Percentiles rank a stretch among this genome's conserved stretches.
phyloP scores from a whole-genome alignment of 139 green algal species.

The Picochlorum sp. region DNA sequence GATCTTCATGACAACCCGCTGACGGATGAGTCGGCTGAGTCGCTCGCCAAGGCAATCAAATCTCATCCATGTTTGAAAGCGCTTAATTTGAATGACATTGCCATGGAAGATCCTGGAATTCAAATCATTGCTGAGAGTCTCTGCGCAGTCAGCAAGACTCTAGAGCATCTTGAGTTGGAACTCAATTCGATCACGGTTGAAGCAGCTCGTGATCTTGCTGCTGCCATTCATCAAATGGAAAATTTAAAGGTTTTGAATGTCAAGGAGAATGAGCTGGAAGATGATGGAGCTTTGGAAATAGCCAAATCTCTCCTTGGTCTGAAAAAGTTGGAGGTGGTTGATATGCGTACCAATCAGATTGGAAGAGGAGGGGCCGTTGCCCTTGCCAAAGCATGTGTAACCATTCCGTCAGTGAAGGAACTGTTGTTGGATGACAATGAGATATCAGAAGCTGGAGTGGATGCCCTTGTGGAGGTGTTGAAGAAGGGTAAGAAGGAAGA shows the following conservation, averaged over 20 bases:
- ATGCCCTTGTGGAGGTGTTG: slow-evolving; percentile 35
- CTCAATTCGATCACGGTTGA: slow-evolving; percentile 71
- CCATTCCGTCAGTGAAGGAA: slow-evolving; percentile 23
- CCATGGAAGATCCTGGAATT: slow-evolving; percentile 61
- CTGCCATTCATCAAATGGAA: slow-evolving; percentile 37
- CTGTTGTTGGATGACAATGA: slow-evolving; percentile 75
- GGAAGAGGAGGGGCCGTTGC: slow-evolving; percentile 50
- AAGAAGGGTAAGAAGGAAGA: slow-evolving; percentile 21
- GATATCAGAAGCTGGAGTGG: slow-evolving; percentile 54
- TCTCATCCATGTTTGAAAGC: slow-evolving; percentile 35
- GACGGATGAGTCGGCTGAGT: slow-evolving; percentile 38
- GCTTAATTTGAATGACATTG: slow-evolving; percentile 77
- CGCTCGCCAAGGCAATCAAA: slow-evolving; percentile 26
- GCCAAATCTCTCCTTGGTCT: slow-evolving; percentile 17
- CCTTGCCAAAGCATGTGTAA: slow-evolving; percentile 34
- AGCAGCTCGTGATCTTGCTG: slow-evolving; percentile 41
- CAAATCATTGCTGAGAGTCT: slow-evolving; percentile 42
- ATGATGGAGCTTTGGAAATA: slow-evolving; percentile 53
- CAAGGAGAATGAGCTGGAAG: slow-evolving; percentile 84
- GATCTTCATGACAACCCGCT: slow-evolving; percentile 87
- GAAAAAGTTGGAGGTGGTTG: slow-evolving; percentile 24
- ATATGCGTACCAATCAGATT: slow-evolving; percentile 62
- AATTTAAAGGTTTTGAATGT: slow-evolving; percentile 56
- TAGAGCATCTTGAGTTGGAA: slow-evolving; percentile 68
- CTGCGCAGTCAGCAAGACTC: background rate